Conservation (phyloP, 2,329 filamentous ascomycete species). For the Teratosphaeria epicoccoides region DNA sequence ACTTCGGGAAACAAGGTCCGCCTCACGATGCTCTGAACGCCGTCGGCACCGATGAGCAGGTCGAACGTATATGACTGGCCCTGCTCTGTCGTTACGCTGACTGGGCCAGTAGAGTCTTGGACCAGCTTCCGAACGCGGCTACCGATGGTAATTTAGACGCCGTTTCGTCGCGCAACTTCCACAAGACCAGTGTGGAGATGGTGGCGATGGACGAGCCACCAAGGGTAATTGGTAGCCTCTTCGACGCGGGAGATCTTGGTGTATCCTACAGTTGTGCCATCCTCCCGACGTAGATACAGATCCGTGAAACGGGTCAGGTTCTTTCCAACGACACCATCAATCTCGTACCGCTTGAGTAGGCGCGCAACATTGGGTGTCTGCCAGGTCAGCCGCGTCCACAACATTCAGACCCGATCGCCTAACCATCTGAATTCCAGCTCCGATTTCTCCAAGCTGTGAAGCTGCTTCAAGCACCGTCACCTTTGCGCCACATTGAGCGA, state of each 20-base stretch:
- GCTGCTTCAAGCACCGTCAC: conserved; percentile 32
- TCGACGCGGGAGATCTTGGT: conserved; percentile 28
- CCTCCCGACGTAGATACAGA: conserved; percentile 30
- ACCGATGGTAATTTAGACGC: conserved; percentile 29
- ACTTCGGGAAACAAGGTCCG: conserved; percentile 33
- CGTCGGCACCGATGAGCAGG: conserved; percentile 23
- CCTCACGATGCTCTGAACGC: conserved; percentile 26
- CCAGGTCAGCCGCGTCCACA: conserved; percentile 15
- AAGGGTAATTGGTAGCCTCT: conserved; percentile 26
- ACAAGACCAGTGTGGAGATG: conserved; percentile 38
- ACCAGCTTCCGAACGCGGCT: conserved; percentile 28
- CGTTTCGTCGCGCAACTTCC: conserved; percentile 29
- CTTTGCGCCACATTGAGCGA: conserved; percentile 23
- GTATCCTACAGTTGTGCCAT: conserved; percentile 30
- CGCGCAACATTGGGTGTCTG: conserved; percentile 34
- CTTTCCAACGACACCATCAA: conserved; percentile 31
- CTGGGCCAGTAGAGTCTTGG: conserved; percentile 17
- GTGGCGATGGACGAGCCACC: conserved; percentile 39
- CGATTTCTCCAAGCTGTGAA: conserved; percentile 29
- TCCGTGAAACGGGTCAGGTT: conserved; percentile 33
- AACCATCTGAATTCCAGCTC: conserved; percentile 9
- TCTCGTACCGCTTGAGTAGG: conserved; percentile 31
- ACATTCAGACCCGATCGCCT: not conserved
- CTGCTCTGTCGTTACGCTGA: conserved; percentile 23
- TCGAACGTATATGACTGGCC: conserved; percentile 15